Percentiles rank a stretch among this genome's conserved stretches.
These are phyloP conservation scores for Colletotrichum simmondsii DNA, from an alignment of 2,329 filamentous ascomycete species.

Conservation along the genomic window DNA sequence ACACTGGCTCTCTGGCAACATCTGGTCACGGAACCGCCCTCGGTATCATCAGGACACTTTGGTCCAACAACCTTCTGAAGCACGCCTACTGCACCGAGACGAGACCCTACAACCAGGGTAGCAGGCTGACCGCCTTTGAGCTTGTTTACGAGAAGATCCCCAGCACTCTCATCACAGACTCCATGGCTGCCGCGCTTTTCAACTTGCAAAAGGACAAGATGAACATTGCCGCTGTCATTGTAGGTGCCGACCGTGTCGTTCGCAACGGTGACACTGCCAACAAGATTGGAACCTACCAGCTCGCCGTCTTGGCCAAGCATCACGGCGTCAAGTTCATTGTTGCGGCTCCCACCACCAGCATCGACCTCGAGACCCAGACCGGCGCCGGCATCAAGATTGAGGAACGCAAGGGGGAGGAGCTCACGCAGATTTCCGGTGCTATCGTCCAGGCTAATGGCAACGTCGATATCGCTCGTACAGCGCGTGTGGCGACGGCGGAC, in stretches of 20 bases:
- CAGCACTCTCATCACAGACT: constrained; percentile 92
- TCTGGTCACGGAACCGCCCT: constrained; percentile 97
- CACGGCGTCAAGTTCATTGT: constrained; percentile 96
- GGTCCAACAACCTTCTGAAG: constrained; percentile 71
- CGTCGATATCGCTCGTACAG: constrained; percentile 71
- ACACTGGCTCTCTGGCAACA: constrained; percentile 95
- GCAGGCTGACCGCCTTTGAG: constrained; percentile 93
- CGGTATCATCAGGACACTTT: constrained; percentile 89
- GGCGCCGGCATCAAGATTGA: constrained; percentile 90
- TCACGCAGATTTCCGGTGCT: constrained; percentile 86
- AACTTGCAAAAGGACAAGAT: constrained; percentile 67
- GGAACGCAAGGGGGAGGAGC: constrained; percentile 82
- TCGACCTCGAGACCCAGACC: constrained; percentile 83
- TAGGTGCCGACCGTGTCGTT: constrained; percentile 94
- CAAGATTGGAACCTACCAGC: constrained; percentile 95
- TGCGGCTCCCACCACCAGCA: constrained; percentile 92
- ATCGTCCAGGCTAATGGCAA: constrained; percentile 71
- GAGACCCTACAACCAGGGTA: constrained; percentile 97
- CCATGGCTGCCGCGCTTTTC: constrained; percentile 93
- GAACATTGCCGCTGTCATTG: constrained; percentile 87
- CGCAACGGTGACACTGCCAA: constrained; percentile 98
- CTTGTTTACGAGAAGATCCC: constrained; percentile 94
- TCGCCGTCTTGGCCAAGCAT: constrained; percentile 88
- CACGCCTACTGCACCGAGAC: constrained; percentile 98
- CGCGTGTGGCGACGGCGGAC: constrained; percentile 82